Conservation (phyloP, 306 rosid genomes). For the Spatholobus suberectus region DNA sequence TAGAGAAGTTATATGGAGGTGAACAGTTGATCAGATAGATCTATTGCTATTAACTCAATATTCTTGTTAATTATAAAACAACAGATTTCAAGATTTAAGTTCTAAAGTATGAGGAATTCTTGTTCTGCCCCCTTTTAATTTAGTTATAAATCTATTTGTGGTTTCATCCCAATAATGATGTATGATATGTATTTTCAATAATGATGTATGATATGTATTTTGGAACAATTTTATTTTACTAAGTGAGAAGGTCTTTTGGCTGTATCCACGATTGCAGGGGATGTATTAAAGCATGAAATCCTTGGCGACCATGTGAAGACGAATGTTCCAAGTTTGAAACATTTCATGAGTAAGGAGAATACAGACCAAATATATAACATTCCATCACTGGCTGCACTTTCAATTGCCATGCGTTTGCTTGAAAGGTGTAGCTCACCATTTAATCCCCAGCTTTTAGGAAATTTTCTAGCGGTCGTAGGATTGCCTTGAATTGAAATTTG, state of each 20-base stretch:
- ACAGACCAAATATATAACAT: slow-evolving; percentile 58
- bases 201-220: slow-evolving; percentile 17
- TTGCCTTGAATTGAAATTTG: slow-evolving; percentile 16
- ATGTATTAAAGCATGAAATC: slow-evolving; percentile 62
- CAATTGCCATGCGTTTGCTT: slow-evolving; percentile 73
- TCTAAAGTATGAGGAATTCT: not conserved
- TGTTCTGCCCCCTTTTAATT: not conserved
- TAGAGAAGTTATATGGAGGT: slow-evolving; percentile 81
- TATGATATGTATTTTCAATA: too few species aligned
- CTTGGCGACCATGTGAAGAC: slow-evolving; percentile 73
- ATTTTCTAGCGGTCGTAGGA: slow-evolving; percentile 19
- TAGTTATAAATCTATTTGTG: not conserved
- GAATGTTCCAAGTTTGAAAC: slow-evolving; percentile 74
- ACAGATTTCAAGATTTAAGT: not conserved
- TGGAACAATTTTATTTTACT: slow-evolving; percentile 20
- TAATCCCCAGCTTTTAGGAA: slow-evolving; percentile 8
- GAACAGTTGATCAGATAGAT: slow-evolving; percentile 33
- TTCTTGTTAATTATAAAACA: slow-evolving; percentile 10
- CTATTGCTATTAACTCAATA: not conserved
- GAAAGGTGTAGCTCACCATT: slow-evolving; percentile 58
- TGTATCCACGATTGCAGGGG: slow-evolving; percentile 54
- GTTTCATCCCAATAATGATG: slow-evolving; percentile 23
- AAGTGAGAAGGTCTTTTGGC: not conserved
- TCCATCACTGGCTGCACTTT: slow-evolving; percentile 85
- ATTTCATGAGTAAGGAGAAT: slow-evolving; percentile 56